Conservation (phyloP, 2,329 filamentous ascomycete species). For the Aspergillus calidoustus region DNA sequence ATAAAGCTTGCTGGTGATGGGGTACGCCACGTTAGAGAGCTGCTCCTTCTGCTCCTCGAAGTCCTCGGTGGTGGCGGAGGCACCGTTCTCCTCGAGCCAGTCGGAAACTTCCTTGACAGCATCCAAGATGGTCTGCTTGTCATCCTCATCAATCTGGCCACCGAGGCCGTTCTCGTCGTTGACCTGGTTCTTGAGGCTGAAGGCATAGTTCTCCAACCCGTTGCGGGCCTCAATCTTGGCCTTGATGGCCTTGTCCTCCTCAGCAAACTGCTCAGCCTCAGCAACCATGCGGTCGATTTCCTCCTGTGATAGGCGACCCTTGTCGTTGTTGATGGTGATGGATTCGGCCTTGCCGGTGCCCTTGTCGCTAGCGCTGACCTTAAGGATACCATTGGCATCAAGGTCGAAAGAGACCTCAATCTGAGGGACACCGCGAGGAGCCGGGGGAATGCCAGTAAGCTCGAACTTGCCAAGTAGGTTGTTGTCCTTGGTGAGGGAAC, state of each 20-base stretch:
- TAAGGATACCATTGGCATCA: constrained; percentile 97
- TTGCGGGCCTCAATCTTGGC: constrained; percentile 97
- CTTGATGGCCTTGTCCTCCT: constrained; percentile 98
- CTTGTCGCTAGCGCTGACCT: constrained; percentile 96
- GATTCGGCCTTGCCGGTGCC: constrained; percentile 96
- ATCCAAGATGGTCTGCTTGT: constrained; percentile 95
- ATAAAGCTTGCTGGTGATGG: constrained; percentile 99
- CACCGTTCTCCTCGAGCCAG: constrained; percentile 95
- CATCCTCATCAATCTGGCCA: constrained; percentile 97
- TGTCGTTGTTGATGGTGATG: constrained; percentile 99
- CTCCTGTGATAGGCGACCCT: constrained; percentile 92
- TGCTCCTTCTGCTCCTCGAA: constrained; percentile 99
- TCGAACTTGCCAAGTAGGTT: constrained; percentile 98
- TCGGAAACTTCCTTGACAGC: constrained; percentile 96
- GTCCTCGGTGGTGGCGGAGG: constrained; percentile 84
- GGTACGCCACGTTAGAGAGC: constrained; percentile 93
- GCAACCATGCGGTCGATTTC: constrained; percentile 99
- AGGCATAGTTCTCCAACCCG: constrained; percentile 97
- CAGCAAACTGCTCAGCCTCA: constrained; percentile 97
- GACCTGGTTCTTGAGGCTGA: constrained; percentile 98
- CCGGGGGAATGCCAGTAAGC: constrained; percentile 91
- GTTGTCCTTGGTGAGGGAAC: constrained; percentile 94
- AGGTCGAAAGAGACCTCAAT: constrained; percentile 98
- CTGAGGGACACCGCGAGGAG: constrained; percentile 93
- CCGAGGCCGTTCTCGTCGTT: constrained; percentile 95